A percentile compares a stretch with the other conserved stretches of the same genome.
Evolutionary conservation across 495 filamentous ascomycete species (phyloP).

Genomic region (Aspergillus diversus): DNA sequence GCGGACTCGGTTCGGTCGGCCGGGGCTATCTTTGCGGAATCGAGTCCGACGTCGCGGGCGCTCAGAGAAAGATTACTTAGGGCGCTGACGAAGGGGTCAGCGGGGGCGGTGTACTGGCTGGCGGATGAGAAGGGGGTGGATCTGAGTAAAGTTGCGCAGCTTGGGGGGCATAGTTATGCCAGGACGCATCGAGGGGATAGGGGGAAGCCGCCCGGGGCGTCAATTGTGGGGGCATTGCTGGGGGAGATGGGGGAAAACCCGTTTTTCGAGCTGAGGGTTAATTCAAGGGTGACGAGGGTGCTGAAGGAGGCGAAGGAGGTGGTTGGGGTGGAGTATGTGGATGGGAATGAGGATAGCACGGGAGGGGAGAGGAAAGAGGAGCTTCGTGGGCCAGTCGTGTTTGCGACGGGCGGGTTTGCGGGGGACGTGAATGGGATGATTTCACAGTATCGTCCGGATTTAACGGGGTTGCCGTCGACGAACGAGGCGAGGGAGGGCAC

Average conservation of each 20-base stretch:
- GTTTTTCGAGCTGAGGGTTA: conserved; percentile 49
- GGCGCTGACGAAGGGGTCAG: conserved; percentile 43
- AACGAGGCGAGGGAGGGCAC: conserved; percentile 57
- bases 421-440: conserved; percentile 59
- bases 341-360: not conserved
- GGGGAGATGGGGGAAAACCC: conserved; percentile 42
- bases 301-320: conserved; percentile 28
- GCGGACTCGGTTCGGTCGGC: conserved; percentile 58
- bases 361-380: conserved; percentile 34
- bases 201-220: conserved; percentile 52
- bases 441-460: conserved; percentile 56
- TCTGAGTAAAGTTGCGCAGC: conserved; percentile 54
- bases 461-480: conserved; percentile 60
- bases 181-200: conserved; percentile 59
- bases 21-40: conserved; percentile 7
- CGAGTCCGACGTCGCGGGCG: conserved; percentile 9
- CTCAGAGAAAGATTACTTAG: conserved; percentile 46
- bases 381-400: conserved; percentile 55
- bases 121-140: conserved; percentile 54
- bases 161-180: conserved; percentile 55
- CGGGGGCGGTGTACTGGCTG: conserved; percentile 55
- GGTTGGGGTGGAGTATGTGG: conserved; percentile 26
- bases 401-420: conserved; percentile 61
- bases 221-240: conserved; percentile 56
- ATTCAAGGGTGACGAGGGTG: conserved; percentile 49